A percentile compares a stretch with the other conserved stretches of the same genome.
Evolutionary conservation across 768 basidiomycete genomes (phyloP).

Genomic region (Tremella fuciformis): DNA sequence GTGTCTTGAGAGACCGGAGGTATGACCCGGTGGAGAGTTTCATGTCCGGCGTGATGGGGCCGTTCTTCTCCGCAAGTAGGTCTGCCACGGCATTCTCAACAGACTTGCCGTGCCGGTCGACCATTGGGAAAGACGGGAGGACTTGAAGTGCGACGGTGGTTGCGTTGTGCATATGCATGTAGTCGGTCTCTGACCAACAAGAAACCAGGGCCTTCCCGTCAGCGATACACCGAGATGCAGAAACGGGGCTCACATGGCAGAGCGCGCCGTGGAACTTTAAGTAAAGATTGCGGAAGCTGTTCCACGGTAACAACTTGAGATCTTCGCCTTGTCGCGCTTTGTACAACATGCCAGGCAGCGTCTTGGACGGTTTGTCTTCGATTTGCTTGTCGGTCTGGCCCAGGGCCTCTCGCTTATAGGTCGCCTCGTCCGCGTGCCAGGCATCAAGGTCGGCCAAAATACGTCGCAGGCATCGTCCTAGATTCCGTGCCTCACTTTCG

Average conservation of each 20-base stretch:
- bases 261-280: constrained; percentile 84
- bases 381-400: constrained; percentile 63
- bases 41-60: constrained; percentile 24
- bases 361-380: constrained; percentile 57
- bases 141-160: constrained; percentile 90
- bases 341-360: constrained; percentile 65
- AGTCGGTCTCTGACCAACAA: constrained; percentile 81
- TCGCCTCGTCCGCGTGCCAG: constrained; percentile 71
- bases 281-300: constrained; percentile 65
- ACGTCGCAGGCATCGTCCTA: constrained; percentile 82
- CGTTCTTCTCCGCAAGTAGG: constrained; percentile 9
- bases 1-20: constrained; percentile 19
- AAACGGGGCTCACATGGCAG: constrained; percentile 59
- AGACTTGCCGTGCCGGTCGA: constrained; percentile 55
- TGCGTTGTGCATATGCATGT: constrained; percentile 97
- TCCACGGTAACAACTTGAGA: constrained; percentile 60
- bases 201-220: constrained; percentile 63
- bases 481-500: constrained; percentile 88
- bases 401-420: constrained; percentile 59
- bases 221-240: constrained; percentile 3
- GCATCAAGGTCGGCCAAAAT: constrained; percentile 71
- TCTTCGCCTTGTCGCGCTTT: constrained; percentile 55
- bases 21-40: constrained; percentile 10
- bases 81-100: constrained; percentile 12
- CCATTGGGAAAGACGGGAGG: constrained; percentile 79